Evolutionary conservation across 345 rosid species (phyloP), one percentile per base, ranked within the genome.

Genomic region (Durio zibethinus): DNA sequence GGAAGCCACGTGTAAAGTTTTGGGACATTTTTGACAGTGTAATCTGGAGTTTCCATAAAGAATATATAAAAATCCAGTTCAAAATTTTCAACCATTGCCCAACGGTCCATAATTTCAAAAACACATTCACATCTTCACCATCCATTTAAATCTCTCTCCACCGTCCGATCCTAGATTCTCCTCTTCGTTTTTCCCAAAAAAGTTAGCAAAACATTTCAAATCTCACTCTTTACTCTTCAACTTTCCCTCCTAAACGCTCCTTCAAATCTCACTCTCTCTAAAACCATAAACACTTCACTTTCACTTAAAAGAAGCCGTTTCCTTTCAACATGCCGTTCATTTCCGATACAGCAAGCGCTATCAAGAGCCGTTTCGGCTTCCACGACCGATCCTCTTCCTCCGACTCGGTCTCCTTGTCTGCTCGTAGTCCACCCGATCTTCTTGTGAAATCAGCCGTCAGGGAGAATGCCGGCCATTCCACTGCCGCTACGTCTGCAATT

Each of bases 361-460:
- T 90, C 68, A 94, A 88, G 90, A 85, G 90, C 85, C 87, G 98
- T 47, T 91, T 93, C 77, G 98, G 99, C 21, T 96, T 93, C 83
- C 89, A 87, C 72, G 85, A 87, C 82, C 92, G 86, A 10, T 50
- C 87, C 25, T 70, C 87, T 29, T 84, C 75, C 25, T 50, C 43
- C 16, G 61, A 71, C 16, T 71, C 88, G 45, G 98, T 89, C 20
- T 74, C 92, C 38, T 82, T 78, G 50, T 31, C 84, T 57, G 83
- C 80, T 35, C 84, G 86, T 16, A 78, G 78, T 63, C 77, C 94
- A 23, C 90, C 88, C 10, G 88, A 88, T 83, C 82, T 79, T n/a
- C 66, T 64, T 4, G 25, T 77, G 2, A 89, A 81, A 84, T 87
- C 97, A 14, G 87, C 76, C 0, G 25, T 88, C 20, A 78, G 79